Base-by-base conservation (phyloP, 441 rosid genomes). In the Adansonia gregorii region DNA sequence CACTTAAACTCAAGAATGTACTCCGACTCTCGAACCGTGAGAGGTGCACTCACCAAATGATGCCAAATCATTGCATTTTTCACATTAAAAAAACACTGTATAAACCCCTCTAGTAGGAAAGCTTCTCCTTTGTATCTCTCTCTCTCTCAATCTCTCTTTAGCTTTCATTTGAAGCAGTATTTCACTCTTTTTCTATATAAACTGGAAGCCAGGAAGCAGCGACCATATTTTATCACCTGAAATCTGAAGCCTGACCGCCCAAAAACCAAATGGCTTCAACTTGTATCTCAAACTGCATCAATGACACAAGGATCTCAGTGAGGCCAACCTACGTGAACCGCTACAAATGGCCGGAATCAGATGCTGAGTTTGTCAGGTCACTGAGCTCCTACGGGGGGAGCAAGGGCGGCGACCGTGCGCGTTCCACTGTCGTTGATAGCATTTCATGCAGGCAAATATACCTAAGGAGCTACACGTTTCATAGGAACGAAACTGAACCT, bases 361-460 rank as follows among this genome's bases (percentile, higher is more conserved):
- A 82, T 11, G 69, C 78, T 0, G 86, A 77, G 65, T 80, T 82
- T 20, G 70, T 80, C 35, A 45, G 79, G 24, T 73, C 85, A 45
- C 52, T 20, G 77, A 75, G 69, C 73, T 49, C 66, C 6, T 1
- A 59, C 2, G 8, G 76, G 0, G 5, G 77, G 9, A 24, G 35
- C 20, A 27, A 17, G n/a, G 19, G 63, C 39, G 39, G 61, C 67
- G 3, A 48, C n/a, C 46, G 43, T 24, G 51, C 35, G 6, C 80
- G 78, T 3, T 78, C 87, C 2, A 46, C 75, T 48, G 82, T 86
- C 39, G 91, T 86, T 11, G 88, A 87, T 69, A 78, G 86, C 70
- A 74, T 83, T 64, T 89, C 88, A 17, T 87, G 89, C 80, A 81
- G 93, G 83, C 88, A 89, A 75, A 75, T 88, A 56, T 89, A 86